These are phyloP conservation scores for Aureobasidium sp. DNA, from an alignment of 2,329 filamentous ascomycete genomes.

Conservation along the genomic window DNA sequence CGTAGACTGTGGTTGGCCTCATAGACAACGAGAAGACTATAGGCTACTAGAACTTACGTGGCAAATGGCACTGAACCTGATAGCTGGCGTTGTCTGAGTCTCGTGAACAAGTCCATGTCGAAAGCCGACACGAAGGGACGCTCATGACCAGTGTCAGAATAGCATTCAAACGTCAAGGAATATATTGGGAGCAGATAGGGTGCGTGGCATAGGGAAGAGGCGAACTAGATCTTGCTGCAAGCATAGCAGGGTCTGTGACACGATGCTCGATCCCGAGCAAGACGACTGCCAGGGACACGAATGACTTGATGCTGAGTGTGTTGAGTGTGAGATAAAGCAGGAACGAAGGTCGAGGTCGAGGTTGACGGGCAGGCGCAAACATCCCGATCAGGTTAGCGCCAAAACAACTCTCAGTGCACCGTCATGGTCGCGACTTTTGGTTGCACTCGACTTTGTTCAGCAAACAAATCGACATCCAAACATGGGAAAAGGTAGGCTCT, in stretches of 20 bases:
- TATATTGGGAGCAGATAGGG: too few species aligned
- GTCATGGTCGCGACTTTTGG: constrained; percentile 8
- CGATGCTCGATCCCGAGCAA: not conserved
- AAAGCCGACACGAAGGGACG: too few species aligned
- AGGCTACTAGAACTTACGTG: not conserved
- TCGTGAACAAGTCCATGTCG: not conserved
- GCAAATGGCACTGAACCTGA: not conserved
- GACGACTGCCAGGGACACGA: not conserved
- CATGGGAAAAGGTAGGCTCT: constrained; percentile 22
- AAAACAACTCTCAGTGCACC: not conserved
- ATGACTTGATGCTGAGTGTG: not conserved
- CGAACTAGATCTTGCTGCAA: not conserved
- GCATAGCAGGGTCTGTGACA: not conserved
- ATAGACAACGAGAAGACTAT: not conserved
- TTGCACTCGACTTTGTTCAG: not conserved
- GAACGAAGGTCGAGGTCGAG: not conserved
- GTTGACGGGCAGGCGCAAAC: not conserved
- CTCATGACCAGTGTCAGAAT: not conserved
- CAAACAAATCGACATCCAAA: constrained; percentile 7
- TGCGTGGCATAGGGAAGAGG: not conserved
- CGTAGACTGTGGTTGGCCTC: not conserved
- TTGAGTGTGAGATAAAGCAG: not conserved
- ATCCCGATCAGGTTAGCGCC: constrained; percentile 1
- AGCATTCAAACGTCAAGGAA: not conserved
- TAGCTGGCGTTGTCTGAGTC: not conserved